Conservation (phyloP, 2,329 filamentous ascomycete species). For the Cryphonectria naterciae region DNA sequence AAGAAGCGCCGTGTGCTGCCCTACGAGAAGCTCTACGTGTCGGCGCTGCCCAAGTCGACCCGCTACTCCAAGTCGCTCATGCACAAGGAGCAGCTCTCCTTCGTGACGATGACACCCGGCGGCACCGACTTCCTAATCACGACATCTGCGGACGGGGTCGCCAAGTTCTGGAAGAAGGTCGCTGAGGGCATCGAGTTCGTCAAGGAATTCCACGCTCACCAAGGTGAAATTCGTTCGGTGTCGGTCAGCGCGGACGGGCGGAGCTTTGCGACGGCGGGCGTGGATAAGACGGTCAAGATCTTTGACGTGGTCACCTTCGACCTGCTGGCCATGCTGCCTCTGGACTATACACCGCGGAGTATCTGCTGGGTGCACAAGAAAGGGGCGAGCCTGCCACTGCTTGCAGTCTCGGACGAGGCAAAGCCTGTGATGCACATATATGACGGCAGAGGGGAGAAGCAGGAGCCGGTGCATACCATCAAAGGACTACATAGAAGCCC, state of each 20-base stretch:
- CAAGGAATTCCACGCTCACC: conserved; percentile 94
- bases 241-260: conserved; percentile 87
- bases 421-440: conserved; percentile 79
- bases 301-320: conserved; percentile 87
- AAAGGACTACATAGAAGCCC: conserved; percentile 79
- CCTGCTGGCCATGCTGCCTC: conserved; percentile 77
- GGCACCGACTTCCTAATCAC: conserved; percentile 95
- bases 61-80: conserved; percentile 96
- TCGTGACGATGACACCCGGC: conserved; percentile 82
- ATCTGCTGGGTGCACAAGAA: conserved; percentile 91
- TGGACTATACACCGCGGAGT: conserved; percentile 75
- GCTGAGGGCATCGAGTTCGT: conserved; percentile 92
- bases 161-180: conserved; percentile 99
- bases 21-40: conserved; percentile 93
- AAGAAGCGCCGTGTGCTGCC: conserved; percentile 90
- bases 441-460: conserved; percentile 84
- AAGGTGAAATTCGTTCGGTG: conserved; percentile 80
- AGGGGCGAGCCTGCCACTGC: conserved; percentile 82
- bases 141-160: conserved; percentile 89
- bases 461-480: conserved; percentile 75
- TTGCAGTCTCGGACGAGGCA: conserved; percentile 79
- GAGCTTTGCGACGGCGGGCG: conserved; percentile 88
- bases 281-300: conserved; percentile 78
- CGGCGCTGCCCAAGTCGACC: conserved; percentile 77
- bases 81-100: conserved; percentile 95